phyloP scores from a whole-genome alignment of 768 basidiomycete species.

The Lentinula guzmanii region DNA sequence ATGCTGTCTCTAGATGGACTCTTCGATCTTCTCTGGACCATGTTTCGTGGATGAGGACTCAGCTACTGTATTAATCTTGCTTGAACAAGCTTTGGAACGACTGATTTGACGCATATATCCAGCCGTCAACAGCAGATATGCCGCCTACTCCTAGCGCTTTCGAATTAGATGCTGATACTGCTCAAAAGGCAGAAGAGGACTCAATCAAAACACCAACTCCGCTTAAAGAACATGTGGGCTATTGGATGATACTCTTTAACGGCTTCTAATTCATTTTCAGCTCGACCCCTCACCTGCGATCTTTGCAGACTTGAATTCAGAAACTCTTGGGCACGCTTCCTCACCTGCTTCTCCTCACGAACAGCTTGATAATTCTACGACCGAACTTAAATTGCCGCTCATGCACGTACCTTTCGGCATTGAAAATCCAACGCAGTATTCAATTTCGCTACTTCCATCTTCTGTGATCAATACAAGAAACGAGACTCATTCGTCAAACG shows the following conservation, averaged over 20 bases:
- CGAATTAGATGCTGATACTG: not conserved
- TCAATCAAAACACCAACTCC: not conserved
- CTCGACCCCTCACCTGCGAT: not conserved
- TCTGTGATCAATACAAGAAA: not conserved
- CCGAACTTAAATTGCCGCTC: not conserved
- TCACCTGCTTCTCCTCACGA: not conserved
- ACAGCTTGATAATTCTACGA: not conserved
- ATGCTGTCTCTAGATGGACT: not conserved
- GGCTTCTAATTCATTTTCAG: not conserved
- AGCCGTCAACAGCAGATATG: conserved; percentile 2
- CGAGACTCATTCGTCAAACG: not conserved
- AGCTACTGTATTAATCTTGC: not conserved
- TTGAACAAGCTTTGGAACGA: not conserved
- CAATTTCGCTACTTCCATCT: not conserved
- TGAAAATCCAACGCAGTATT: not conserved
- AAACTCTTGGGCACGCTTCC: not conserved
- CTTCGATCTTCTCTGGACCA: conserved; percentile 14
- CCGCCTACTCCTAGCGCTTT: not conserved
- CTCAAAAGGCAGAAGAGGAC: not conserved
- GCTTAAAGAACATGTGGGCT: not conserved
- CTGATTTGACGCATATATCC: not conserved
- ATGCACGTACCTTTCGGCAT: not conserved
- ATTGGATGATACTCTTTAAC: not conserved
- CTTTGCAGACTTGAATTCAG: not conserved
- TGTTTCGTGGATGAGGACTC: conserved; percentile 19